Percentiles rank a stretch among this genome's conserved stretches.
phyloP scores from a whole-genome alignment of 108 stramenopile genomes.

The Nannochloropsis oceanica region DNA sequence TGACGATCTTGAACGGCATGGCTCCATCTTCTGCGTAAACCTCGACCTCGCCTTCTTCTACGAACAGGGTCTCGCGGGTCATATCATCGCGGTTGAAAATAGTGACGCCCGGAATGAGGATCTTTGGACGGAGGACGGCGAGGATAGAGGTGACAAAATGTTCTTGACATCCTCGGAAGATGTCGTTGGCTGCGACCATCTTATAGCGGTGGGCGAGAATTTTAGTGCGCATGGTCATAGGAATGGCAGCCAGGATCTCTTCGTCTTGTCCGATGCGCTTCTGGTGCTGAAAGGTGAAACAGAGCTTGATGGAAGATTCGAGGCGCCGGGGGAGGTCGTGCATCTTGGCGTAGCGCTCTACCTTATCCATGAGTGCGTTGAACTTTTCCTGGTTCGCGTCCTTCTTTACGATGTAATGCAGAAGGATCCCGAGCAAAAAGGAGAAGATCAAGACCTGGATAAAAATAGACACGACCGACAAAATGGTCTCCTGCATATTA shows the following conservation, averaged over 20 bases:
- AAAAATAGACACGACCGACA: background rate
- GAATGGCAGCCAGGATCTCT: background rate
- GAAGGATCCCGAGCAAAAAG: background rate
- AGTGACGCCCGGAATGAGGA: background rate
- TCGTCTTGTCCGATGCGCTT: background rate
- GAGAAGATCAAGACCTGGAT: background rate
- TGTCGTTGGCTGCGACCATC: background rate
- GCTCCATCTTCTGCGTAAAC: background rate
- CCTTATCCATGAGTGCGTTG: background rate
- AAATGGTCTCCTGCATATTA: background rate
- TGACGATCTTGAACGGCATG: background rate
- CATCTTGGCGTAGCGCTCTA: background rate
- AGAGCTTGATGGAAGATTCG: background rate
- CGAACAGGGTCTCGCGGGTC: background rate
- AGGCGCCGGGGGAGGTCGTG: background rate
- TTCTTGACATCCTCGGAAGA: background rate
- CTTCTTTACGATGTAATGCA: background rate
- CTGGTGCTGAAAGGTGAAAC: background rate
- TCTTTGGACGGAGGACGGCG: background rate
- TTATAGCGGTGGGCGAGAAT: background rate
- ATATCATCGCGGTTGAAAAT: background rate
- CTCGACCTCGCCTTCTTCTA: background rate
- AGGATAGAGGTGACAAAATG: background rate
- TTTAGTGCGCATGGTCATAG: background rate
- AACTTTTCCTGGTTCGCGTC: background rate